Evolutionary conservation across 495 filamentous ascomycete genomes (phyloP).

Genomic region (Trichoderma orchidacearum): DNA sequence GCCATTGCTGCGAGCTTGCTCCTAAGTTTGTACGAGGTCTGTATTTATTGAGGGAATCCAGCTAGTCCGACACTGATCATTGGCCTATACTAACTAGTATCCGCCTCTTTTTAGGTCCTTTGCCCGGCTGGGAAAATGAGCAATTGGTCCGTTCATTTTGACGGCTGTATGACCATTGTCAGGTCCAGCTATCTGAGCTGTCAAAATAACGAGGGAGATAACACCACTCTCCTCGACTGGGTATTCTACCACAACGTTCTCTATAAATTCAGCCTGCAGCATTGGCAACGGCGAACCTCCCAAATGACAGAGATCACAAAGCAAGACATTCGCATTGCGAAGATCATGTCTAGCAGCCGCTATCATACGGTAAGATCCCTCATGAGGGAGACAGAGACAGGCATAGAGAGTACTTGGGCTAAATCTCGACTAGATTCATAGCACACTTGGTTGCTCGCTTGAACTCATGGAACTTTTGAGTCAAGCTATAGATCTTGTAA

Average conservation of each 20-base stretch:
- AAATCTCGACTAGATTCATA: neutral
- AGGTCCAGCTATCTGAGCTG: neutral
- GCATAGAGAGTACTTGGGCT: too few relatives aligned
- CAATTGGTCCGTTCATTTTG: neutral
- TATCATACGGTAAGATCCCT: neutral
- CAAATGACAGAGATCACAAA: neutral
- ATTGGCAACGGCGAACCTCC: constrained; percentile 10
- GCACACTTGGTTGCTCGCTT: neutral
- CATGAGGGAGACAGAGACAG: too few relatives aligned
- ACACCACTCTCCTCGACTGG: constrained; percentile 18
- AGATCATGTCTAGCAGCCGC: neutral
- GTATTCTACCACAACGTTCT: constrained; percentile 23
- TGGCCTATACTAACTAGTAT: too few relatives aligned
- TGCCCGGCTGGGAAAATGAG: neutral
- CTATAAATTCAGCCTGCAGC: constrained; percentile 15
- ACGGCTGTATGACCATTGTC: neutral
- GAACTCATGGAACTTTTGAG: neutral
- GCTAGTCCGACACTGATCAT: too few relatives aligned
- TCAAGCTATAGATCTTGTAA: neutral
- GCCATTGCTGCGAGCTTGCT: neutral
- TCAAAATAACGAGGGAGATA: constrained; percentile 5
- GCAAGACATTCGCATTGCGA: neutral
- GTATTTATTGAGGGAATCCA: too few relatives aligned
- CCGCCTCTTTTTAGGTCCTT: neutral
- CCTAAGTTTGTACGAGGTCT: neutral